These are phyloP conservation scores for Solanum paucissectum DNA, from an alignment of 257 asterid species.

Conservation along the genomic window DNA sequence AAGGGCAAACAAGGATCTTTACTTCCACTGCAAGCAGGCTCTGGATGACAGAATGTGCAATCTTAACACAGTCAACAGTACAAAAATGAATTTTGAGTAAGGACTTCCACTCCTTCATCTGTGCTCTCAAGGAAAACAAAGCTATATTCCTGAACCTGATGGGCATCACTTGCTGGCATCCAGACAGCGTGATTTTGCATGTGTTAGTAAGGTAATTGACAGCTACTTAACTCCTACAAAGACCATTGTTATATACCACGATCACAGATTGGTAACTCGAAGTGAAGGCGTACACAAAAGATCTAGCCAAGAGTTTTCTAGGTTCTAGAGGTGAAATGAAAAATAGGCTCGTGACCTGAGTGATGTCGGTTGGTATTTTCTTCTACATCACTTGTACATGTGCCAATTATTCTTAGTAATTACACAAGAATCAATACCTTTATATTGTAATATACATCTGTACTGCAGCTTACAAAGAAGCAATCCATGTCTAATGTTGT, in stretches of 20 bases:
- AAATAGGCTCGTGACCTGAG: neutral
- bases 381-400: neutral
- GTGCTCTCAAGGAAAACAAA: neutral
- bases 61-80: neutral
- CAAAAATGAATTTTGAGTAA: neutral
- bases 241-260: neutral
- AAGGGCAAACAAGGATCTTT: slow-evolving; percentile 63
- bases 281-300: neutral
- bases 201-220: neutral
- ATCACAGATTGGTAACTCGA: neutral
- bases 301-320: neutral
- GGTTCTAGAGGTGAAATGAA: neutral
- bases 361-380: neutral
- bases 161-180: neutral
- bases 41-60: slow-evolving; percentile 14
- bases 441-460: neutral
- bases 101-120: neutral
- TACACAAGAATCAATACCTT: neutral
- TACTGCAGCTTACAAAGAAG: neutral
- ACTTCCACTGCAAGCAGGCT: slow-evolving; percentile 62
- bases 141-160: neutral
- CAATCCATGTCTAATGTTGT: neutral
- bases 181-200: neutral
- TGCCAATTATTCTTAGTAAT: neutral
- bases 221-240: neutral